phyloP scores from a whole-genome alignment of 345 rosid species.

The Sonneratia caseolaris region DNA sequence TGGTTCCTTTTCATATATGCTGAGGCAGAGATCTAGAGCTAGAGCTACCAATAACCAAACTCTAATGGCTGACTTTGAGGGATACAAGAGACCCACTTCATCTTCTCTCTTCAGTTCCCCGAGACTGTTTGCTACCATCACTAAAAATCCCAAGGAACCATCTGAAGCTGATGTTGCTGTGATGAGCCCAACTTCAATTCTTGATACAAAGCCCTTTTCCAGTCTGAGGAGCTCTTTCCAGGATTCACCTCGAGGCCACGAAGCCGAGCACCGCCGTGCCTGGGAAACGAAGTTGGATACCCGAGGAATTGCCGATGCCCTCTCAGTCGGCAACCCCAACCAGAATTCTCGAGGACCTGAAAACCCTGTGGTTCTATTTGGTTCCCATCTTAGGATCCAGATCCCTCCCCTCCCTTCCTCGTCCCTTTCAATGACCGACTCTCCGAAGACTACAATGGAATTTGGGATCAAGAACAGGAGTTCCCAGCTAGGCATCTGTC shows the following conservation, averaged over 20 bases:
- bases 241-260: too few species aligned
- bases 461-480: slow-evolving; percentile 60
- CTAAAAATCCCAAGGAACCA: neutral
- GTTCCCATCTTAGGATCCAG: slow-evolving; percentile 75
- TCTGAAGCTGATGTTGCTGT: neutral
- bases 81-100: slow-evolving; percentile 32
- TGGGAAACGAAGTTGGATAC: slow-evolving; percentile 31
- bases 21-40: slow-evolving; percentile 32
- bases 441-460: slow-evolving; percentile 52
- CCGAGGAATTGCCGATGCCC: slow-evolving; percentile 56
- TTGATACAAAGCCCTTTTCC: slow-evolving; percentile 65
- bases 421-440: slow-evolving; percentile 23
- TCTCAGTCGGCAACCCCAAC: slow-evolving; percentile 26
- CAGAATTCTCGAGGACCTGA: slow-evolving; percentile 35
- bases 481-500: slow-evolving; percentile 20
- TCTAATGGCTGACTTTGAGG: neutral
- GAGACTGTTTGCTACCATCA: neutral
- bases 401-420: slow-evolving; percentile 34
- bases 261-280: slow-evolving; percentile 26
- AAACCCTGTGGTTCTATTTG: slow-evolving; percentile 50
- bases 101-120: slow-evolving; percentile 47
- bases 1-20: slow-evolving; percentile 6
- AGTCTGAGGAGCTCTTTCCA: slow-evolving; percentile 49
- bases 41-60: slow-evolving; percentile 13
- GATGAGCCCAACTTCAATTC: slow-evolving; percentile 48